phyloP scores from a whole-genome alignment of 2,329 filamentous ascomycete species.

The Aspergillus sp. region DNA sequence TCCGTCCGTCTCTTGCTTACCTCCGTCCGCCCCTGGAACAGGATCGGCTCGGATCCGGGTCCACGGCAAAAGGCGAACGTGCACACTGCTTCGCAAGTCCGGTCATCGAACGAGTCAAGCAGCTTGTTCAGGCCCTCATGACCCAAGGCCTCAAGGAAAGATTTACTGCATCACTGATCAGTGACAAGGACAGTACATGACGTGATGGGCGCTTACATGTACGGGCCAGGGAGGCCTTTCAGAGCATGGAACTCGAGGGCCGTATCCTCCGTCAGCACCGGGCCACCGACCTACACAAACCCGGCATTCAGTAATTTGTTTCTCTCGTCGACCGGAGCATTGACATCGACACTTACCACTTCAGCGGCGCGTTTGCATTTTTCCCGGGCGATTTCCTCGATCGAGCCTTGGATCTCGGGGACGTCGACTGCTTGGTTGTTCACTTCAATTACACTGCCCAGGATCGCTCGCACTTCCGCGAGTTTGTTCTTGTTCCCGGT shows the following conservation, averaged over 20 bases:
- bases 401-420: constrained; percentile 84
- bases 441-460: constrained; percentile 70
- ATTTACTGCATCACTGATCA: constrained; percentile 64
- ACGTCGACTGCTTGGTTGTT: constrained; percentile 75
- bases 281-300: constrained; percentile 66
- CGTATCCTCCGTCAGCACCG: constrained; percentile 94
- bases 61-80: constrained; percentile 92
- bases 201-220: constrained; percentile 64
- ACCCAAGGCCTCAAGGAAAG: constrained; percentile 82
- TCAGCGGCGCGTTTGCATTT: constrained; percentile 84
- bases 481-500: constrained; percentile 96
- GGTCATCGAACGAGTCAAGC: constrained; percentile 83
- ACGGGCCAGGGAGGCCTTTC: constrained; percentile 87
- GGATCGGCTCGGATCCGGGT: constrained; percentile 75
- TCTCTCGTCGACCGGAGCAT: neutral
- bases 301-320: constrained; percentile 1
- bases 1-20: constrained; percentile 59
- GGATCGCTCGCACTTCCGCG: constrained; percentile 81
- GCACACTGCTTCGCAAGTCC: constrained; percentile 88
- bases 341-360: constrained; percentile 53
- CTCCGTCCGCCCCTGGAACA: constrained; percentile 89
- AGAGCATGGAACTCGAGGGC: constrained; percentile 90
- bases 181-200: constrained; percentile 22
- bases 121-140: constrained; percentile 86
- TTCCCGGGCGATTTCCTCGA: constrained; percentile 86